Base-by-base conservation (phyloP, 1,139 yeast species). In the Geotrichum carabidarum region DNA sequence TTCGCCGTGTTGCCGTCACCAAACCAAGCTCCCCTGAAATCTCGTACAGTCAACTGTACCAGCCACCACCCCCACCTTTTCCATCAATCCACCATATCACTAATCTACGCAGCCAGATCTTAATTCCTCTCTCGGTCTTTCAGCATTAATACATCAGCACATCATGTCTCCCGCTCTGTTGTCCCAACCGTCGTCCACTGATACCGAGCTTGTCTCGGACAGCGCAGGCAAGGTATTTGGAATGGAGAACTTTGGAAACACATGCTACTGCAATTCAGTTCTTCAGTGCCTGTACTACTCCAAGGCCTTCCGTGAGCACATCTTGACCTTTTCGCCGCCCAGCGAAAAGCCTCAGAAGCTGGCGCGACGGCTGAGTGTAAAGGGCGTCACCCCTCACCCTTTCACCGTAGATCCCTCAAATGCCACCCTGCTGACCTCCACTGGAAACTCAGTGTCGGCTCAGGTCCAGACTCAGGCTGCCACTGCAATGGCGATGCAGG, bases 181-280 rank as follows among this genome's bases (percentile, higher is more conserved):
- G 27, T 22, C 27, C 5, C 27, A 22, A 5, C 27, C 27, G 27
- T 22, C 5, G 27, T 22, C 27, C 27, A 22, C 27, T 3, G 27
- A 22, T 3, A 22, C n/a, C 38, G 62, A 58, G 49, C 54, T 47
- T 36, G 59, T 63, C 42, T 56, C 62, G 40, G 65, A 63, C 47
- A 65, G 69, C 30, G 63, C 68, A 18, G 70, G 71, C 58, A 71
- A 89, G 70, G 79, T 90, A 43, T 93, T 84, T 70, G 99, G 98
- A 3, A 83, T 91, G 81, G 98, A 93, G 69, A 93, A 93, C 70
- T 91, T 89, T 68, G 97, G 98, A 34, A 70, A 86, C 68, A 91
- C 96, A 0, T 91, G 98, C 71, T 93, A 93, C 70, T 89, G 96
- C 70, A 93, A 93, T 65, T 88, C 96, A 8, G 86, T 93, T 31